Base-by-base conservation (phyloP, 1,284 basidiomycete species). In the Ceratobasidium sp. region DNA sequence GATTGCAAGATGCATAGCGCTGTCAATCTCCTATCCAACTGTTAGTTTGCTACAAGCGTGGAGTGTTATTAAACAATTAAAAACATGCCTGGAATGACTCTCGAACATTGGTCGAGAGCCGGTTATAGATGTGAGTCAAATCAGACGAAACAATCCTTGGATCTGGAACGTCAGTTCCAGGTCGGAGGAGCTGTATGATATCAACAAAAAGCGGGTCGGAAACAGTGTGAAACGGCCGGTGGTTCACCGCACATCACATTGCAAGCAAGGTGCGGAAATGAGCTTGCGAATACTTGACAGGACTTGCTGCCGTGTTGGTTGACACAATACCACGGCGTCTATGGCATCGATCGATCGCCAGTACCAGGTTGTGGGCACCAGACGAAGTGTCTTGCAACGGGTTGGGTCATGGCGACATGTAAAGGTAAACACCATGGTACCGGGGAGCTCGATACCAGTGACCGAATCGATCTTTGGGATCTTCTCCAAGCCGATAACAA, bases 121-220 rank as follows among this genome's bases (percentile, higher is more conserved):
- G 21, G 36, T 67, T 67, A 36, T 67, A 67, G 10, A 67, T 26
- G n/a, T 55, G 52, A 1, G 50, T 30, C 32, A 67, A 18, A 55
- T 67, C 64, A 12, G 30, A 6, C 23, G 52, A 67, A 48, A 67
- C 18, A 36, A 48, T 67, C 9, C 36, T 28, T 28, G 64, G 50
- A 32, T n/a, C 32, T 4, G 64, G 64, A 23, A 67, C 50, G 2
- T 12, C n/a, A 26, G 64, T 39, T 28, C 39, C 64, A 28, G 64
- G 10, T 2, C 23, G 48, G 23, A 67, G 64, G 21, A 67, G 48
- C 12, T 30, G 50, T 14, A 67, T 34, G 2, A 55, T 55, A 18
- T 55, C 34, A 16, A 55, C 16, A 18, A 55, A 55, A 10, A 67
- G 64, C 2, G 50, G 50, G n/a, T 67, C 48, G 32, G 50, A 18